These are phyloP conservation scores for Rhizopogon roseolus DNA, from an alignment of 768 basidiomycete genomes.

Conservation along the genomic window DNA sequence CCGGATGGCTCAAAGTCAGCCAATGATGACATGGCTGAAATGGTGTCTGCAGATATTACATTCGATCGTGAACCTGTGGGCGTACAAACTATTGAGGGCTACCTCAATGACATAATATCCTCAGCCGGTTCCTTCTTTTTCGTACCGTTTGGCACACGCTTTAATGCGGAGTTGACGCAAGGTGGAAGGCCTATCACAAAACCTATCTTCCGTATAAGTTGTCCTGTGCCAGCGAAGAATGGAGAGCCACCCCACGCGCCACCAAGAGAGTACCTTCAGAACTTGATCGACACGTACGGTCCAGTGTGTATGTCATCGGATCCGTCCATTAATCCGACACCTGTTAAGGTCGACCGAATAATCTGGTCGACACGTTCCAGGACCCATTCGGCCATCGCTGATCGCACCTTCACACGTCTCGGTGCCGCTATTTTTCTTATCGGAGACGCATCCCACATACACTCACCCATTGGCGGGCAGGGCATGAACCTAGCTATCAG, in stretches of 20 bases:
- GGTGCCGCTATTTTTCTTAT: conserved; percentile 15
- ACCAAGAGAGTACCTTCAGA: not conserved
- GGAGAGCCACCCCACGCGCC: conserved; percentile 25
- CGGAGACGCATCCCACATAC: conserved; percentile 47
- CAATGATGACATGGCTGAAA: conserved; percentile 24
- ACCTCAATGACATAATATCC: conserved; percentile 15
- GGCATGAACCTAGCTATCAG: conserved; percentile 58
- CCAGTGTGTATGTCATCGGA: not conserved
- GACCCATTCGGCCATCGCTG: conserved; percentile 37
- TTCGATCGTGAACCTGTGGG: conserved; percentile 25
- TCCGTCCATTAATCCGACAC: conserved; percentile 9
- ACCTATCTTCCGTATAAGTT: conserved; percentile 33
- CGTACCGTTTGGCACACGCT: conserved; percentile 18
- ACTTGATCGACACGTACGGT: not conserved
- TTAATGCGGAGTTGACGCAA: not conserved
- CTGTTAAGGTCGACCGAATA: conserved; percentile 27
- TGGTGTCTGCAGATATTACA: conserved; percentile 44
- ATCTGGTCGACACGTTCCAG: conserved; percentile 40
- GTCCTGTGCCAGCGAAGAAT: conserved; percentile 24
- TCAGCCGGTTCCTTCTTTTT: conserved; percentile 26
- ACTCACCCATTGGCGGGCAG: conserved; percentile 50
- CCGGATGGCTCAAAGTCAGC: conserved; percentile 28
- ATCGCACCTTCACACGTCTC: conserved; percentile 27
- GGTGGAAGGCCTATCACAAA: not conserved
- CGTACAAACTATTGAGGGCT: conserved; percentile 1